Evolutionary conservation across 2,329 filamentous ascomycete genomes (phyloP).

Genomic region (Beauveria medogensis): DNA sequence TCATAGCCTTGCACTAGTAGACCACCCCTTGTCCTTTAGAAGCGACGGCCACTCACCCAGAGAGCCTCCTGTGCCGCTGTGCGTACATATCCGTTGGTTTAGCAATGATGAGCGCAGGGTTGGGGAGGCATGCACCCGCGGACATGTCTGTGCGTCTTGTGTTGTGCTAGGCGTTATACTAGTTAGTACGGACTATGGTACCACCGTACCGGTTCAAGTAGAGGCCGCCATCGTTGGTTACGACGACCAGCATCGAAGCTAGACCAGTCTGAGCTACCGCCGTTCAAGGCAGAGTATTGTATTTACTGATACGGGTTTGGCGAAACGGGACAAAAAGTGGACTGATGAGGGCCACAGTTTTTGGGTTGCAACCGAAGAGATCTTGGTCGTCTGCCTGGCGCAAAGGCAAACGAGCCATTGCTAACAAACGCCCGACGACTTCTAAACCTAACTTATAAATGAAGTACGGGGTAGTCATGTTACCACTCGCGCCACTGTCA

Average conservation of each 20-base stretch:
- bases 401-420: neutral
- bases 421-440: no score
- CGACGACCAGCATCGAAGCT: neutral
- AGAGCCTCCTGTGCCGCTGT: neutral
- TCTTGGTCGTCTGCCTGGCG: neutral
- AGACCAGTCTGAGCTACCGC: neutral
- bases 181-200: no score
- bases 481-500: neutral
- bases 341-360: neutral
- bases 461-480: neutral
- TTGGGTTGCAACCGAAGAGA: neutral
- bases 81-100: neutral
- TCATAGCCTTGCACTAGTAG: neutral
- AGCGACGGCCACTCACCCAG: slow-evolving; percentile 1
- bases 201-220: no score
- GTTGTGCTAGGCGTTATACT: neutral
- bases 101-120: neutral
- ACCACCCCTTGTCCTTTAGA: neutral
- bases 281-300: neutral
- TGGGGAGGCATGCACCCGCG: neutral
- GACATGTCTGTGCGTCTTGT: neutral
- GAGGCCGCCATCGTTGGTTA: neutral
- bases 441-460: neutral
- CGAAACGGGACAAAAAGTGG: neutral
- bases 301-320: neutral